phyloP scores from a whole-genome alignment of 2,329 filamentous ascomycete species.

The Helotiales sp. region DNA sequence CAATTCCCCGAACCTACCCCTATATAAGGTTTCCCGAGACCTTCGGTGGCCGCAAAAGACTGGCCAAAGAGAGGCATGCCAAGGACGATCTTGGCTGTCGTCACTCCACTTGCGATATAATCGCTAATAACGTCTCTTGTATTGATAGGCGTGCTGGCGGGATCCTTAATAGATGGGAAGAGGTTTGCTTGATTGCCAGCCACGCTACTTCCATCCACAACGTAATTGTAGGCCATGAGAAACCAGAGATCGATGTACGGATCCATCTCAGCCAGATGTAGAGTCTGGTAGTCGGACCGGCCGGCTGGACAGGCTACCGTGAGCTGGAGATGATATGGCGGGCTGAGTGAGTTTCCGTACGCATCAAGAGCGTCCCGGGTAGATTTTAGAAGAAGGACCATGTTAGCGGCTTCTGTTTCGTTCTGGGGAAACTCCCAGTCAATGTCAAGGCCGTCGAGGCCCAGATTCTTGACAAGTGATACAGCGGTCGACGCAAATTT shows the following conservation, averaged over 20 bases:
- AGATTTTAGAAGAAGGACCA: slow-evolving; percentile 45
- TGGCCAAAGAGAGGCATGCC: slow-evolving; percentile 83
- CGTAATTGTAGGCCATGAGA: slow-evolving; percentile 69
- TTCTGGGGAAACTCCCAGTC: slow-evolving; percentile 27
- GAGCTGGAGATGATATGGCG: slow-evolving; percentile 57
- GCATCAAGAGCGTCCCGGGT: slow-evolving; percentile 50
- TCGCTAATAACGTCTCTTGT: slow-evolving; percentile 66
- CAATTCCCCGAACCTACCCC: slow-evolving; percentile 65
- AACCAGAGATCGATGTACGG: slow-evolving; percentile 57
- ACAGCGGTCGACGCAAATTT: slow-evolving; percentile 21
- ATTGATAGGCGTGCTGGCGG: slow-evolving; percentile 70
- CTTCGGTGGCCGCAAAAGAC: slow-evolving; percentile 66
- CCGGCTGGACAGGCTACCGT: slow-evolving; percentile 57
- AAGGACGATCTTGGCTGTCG: slow-evolving; percentile 69
- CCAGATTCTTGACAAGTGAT: slow-evolving; percentile 17
- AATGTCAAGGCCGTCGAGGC: no score
- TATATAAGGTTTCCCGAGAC: slow-evolving; percentile 63
- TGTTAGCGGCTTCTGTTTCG: slow-evolving; percentile 25
- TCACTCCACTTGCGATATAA: slow-evolving; percentile 60
- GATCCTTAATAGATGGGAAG: slow-evolving; percentile 59
- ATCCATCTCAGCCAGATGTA: slow-evolving; percentile 55
- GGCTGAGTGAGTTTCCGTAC: slow-evolving; percentile 51
- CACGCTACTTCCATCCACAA: slow-evolving; percentile 50
- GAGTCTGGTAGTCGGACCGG: slow-evolving; percentile 50
- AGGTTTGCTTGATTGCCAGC: slow-evolving; percentile 70